Percentiles rank a stretch among this genome's conserved stretches.
Conservation (phyloP, 495 filamentous ascomycete species). For the Aspergillus conjunctus region DNA sequence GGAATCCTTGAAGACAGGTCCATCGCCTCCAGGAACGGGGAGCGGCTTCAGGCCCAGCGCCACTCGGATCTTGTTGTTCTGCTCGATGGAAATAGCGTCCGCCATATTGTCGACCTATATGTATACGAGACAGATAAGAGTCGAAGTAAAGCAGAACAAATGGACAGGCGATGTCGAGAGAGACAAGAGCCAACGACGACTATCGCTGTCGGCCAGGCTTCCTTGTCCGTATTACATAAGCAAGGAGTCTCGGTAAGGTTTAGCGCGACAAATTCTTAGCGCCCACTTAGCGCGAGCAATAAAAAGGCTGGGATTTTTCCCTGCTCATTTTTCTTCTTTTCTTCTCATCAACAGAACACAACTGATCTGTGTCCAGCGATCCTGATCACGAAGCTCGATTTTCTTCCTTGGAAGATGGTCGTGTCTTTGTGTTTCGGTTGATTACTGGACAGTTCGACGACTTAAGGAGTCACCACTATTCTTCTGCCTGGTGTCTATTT, state of each 20-base stretch:
- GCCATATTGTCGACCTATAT: conserved; percentile 56
- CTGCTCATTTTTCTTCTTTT: conserved; percentile 35
- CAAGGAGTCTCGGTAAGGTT: conserved; percentile 30
- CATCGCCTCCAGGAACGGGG: conserved; percentile 70
- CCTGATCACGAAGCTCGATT: conserved; percentile 56
- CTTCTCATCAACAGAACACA: conserved; percentile 51
- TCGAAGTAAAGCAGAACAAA: not conserved
- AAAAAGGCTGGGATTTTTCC: conserved; percentile 32
- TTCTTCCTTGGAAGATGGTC: conserved; percentile 35
- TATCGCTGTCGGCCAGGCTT: not conserved
- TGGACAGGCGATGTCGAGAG: not conserved
- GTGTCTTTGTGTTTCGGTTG: conserved; percentile 62
- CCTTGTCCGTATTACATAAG: conserved; percentile 23
- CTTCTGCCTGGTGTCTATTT: conserved; percentile 72
- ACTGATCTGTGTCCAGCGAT: conserved; percentile 84
- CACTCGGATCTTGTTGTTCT: conserved; percentile 89
- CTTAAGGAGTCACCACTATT: conserved; percentile 72
- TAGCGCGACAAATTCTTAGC: conserved; percentile 30
- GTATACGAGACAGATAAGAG: not conserved
- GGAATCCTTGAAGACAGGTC: conserved; percentile 62
- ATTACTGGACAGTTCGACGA: conserved; percentile 82
- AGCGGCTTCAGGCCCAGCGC: conserved; percentile 90
- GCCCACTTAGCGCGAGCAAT: conserved; percentile 29
- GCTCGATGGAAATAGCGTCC: conserved; percentile 83
- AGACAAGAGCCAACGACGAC: not conserved